Evolutionary conservation across 2,329 filamentous ascomycete species (phyloP).

Genomic region (Alternaria longipes): DNA sequence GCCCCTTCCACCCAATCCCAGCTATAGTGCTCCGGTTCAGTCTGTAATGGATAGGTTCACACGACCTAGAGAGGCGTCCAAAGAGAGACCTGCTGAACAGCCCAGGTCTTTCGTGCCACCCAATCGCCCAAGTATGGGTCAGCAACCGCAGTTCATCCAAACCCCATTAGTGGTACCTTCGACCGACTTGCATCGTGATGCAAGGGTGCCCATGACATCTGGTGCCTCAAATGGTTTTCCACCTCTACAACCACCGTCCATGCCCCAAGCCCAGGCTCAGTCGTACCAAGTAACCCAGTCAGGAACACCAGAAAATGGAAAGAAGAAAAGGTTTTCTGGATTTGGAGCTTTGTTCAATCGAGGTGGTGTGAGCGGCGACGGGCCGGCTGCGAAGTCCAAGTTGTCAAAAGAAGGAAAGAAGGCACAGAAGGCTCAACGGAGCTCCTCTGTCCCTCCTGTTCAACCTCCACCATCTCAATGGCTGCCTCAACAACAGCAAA

Average conservation of each 20-base stretch:
- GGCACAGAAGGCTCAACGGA: conserved; percentile 42
- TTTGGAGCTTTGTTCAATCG: conserved; percentile 57
- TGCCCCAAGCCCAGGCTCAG: conserved; percentile 20
- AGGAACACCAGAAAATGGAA: conserved; percentile 36
- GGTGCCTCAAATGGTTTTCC: conserved; percentile 35
- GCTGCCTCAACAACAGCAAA: conserved; percentile 30
- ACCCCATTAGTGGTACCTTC: conserved; percentile 42
- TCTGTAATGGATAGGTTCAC: conserved; percentile 38
- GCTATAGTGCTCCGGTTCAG: conserved; percentile 34
- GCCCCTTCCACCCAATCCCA: conserved; percentile 13
- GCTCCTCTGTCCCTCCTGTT: conserved; percentile 27
- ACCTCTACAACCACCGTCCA: conserved; percentile 28
- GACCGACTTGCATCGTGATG: conserved; percentile 40
- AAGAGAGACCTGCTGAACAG: conserved; percentile 27
- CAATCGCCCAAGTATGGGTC: conserved; percentile 38
- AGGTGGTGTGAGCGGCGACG: conserved; percentile 44
- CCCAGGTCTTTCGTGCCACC: conserved; percentile 19
- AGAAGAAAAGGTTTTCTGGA: conserved; percentile 58
- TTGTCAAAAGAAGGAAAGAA: conserved; percentile 51
- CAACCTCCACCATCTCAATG: conserved; percentile 24
- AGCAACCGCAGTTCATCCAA: conserved; percentile 43
- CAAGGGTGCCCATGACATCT: conserved; percentile 35
- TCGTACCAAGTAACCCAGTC: conserved; percentile 24
- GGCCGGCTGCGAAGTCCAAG: conserved; percentile 41
- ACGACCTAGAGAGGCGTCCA: conserved; percentile 30